Percentiles rank a stretch among this genome's conserved stretches.
Evolutionary conservation across 2,329 filamentous ascomycete species (phyloP).

Genomic region (Blastomyces parvus): DNA sequence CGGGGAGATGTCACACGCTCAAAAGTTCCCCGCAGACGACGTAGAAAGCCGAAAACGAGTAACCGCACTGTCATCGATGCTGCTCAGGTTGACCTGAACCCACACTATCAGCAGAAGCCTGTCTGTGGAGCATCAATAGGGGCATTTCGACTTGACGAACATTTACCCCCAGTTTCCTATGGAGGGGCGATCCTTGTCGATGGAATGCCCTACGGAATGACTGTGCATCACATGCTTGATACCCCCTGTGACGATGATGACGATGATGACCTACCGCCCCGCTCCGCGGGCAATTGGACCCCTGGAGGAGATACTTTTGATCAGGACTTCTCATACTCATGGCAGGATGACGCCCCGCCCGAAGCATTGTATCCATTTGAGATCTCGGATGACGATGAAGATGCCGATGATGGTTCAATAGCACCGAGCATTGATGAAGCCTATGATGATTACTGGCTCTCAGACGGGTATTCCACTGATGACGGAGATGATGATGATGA

Average conservation of each 20-base stretch:
- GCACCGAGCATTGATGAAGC: constrained; percentile 30
- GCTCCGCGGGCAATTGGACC: constrained; percentile 37
- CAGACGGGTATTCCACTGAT: constrained; percentile 43
- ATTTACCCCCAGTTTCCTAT: constrained; percentile 82
- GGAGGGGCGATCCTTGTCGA: constrained; percentile 82
- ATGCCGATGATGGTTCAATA: constrained; percentile 33
- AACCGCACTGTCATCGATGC: constrained; percentile 22
- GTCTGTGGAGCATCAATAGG: constrained; percentile 86
- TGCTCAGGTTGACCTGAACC: constrained; percentile 45
- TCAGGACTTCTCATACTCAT: constrained; percentile 28
- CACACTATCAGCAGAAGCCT: constrained; percentile 67
- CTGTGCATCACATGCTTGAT: constrained; percentile 92
- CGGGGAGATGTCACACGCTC: constrained; percentile 49
- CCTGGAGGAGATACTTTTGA: constrained; percentile 18
- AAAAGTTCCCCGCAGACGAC: constrained; percentile 40
- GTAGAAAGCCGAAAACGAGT: constrained; percentile 29
- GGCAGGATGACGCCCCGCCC: constrained; percentile 31
- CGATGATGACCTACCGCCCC: constrained; percentile 30
- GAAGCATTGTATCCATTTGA: constrained; percentile 39
- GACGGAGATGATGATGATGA: constrained; percentile 43
- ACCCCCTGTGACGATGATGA: constrained; percentile 47
- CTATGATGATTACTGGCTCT: constrained; percentile 37
- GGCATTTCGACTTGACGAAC: constrained; percentile 73
- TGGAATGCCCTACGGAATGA: constrained; percentile 81
- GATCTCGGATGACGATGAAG: constrained; percentile 46